Evolutionary conservation across 176 grass and related monocot species (phyloP).

Genomic region (Areca catechu): DNA sequence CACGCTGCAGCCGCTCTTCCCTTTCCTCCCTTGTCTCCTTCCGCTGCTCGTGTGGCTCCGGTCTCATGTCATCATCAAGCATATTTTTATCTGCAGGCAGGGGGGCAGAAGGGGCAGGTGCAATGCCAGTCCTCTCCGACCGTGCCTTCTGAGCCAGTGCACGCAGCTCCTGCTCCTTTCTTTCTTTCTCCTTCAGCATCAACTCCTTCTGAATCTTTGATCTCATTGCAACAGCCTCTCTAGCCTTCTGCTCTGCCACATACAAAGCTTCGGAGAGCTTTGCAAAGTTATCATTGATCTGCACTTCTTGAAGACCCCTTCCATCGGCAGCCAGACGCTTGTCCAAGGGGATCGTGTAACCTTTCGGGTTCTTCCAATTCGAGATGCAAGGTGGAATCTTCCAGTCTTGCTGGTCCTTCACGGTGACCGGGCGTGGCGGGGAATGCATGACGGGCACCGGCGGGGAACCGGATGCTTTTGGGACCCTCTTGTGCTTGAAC

Average conservation of each 20-base stretch:
- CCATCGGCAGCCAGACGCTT: conserved; percentile 91
- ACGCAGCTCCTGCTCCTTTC: conserved; percentile 90
- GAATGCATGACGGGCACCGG: conserved; percentile 93
- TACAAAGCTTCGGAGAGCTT: conserved; percentile 87
- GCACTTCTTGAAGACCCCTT: conserved; percentile 85
- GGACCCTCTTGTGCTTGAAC: conserved; percentile 97
- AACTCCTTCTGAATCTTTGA: conserved; percentile 94
- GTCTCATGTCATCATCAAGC: conserved; percentile 45
- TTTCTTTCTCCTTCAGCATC: conserved; percentile 84
- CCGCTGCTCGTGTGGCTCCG: conserved; percentile 43
- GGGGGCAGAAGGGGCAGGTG: conserved; percentile 33
- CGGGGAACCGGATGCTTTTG: conserved; percentile 61
- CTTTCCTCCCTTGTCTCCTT: conserved; percentile 71
- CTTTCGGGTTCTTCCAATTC: conserved; percentile 99
- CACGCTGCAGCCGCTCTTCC: conserved; percentile 81
- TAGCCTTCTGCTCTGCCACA: conserved; percentile 96
- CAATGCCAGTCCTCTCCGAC: conserved; percentile 75
- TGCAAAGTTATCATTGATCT: conserved; percentile 97
- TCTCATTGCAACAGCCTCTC: conserved; percentile 87
- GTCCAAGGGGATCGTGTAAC: conserved; percentile 92
- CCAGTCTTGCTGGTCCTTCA: conserved; percentile 98
- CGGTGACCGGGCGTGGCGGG: conserved; percentile 80
- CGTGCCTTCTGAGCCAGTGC: conserved; percentile 87
- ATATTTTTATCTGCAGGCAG: conserved; percentile 21
- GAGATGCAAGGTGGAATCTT: conserved; percentile 98